Percentiles rank a stretch among this genome's conserved stretches.
phyloP scores from a whole-genome alignment of 2,329 filamentous ascomycete genomes.

The Tolypocladium tundrense region DNA sequence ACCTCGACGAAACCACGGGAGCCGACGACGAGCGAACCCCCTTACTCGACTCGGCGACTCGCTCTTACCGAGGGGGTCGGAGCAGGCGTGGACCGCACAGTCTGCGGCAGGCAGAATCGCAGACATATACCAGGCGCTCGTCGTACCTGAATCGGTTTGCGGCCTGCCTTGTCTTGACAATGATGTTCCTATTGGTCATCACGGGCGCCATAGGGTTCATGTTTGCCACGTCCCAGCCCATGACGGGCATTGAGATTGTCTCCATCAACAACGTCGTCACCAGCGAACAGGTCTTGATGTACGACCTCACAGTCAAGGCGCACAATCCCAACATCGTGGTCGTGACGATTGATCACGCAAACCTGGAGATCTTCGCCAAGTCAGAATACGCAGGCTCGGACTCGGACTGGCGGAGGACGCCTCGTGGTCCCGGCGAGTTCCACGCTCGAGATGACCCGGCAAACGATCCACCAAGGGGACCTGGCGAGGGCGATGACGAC shows the following conservation, averaged over 20 bases:
- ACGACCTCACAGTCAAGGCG: constrained; percentile 80
- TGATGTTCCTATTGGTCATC: constrained; percentile 71
- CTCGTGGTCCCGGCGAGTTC: constrained; percentile 15
- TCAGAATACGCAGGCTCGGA: constrained; percentile 75
- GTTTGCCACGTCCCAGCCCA: constrained; percentile 81
- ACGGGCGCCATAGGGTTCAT: constrained; percentile 83
- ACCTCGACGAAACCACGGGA: constrained; percentile 68
- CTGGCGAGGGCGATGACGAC: constrained; percentile 41
- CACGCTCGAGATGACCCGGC: constrained; percentile 19
- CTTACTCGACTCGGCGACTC: constrained; percentile 53
- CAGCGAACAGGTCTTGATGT: constrained; percentile 89
- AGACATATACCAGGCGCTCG: constrained; percentile 52
- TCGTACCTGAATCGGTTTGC: constrained; percentile 64
- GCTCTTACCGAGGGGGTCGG: constrained; percentile 47
- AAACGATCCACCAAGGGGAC: constrained; percentile 27
- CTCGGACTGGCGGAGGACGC: constrained; percentile 46
- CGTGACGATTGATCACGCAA: constrained; percentile 74
- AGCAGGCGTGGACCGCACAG: constrained; percentile 45
- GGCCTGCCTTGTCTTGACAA: constrained; percentile 75
- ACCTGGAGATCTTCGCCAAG: constrained; percentile 90
- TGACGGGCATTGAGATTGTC: constrained; percentile 67
- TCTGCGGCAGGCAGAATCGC: constrained; percentile 62
- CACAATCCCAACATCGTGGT: constrained; percentile 90
- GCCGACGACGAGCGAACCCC: constrained; percentile 86
- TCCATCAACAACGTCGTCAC: constrained; percentile 84